phyloP scores from a whole-genome alignment of 2,329 filamentous ascomycete species.

The Colletotrichum sp. region DNA sequence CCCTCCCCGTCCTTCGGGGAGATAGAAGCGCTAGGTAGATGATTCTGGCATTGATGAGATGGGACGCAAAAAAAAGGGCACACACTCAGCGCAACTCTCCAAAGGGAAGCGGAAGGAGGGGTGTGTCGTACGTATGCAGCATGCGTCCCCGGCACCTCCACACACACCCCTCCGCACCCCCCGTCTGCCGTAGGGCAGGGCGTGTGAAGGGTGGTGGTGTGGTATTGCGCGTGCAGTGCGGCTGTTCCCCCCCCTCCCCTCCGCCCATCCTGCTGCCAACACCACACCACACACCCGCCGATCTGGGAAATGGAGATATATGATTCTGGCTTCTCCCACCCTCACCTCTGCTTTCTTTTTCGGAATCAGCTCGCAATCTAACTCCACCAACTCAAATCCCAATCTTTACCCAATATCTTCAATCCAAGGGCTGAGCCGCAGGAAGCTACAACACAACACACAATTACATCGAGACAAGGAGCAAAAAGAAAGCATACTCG shows the following conservation, averaged over 20 bases:
- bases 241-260: background rate
- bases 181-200: background rate
- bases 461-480: background rate
- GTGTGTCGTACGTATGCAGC: background rate
- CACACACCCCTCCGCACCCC: background rate
- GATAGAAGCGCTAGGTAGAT: background rate
- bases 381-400: background rate
- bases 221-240: background rate
- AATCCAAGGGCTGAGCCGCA: background rate
- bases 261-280: background rate
- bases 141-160: background rate
- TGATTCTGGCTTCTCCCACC: constrained; percentile 6
- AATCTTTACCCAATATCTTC: background rate
- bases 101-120: background rate
- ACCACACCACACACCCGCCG: background rate
- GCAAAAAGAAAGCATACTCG: background rate
- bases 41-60: background rate
- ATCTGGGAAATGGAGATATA: constrained; percentile 16
- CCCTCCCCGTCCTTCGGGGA: background rate
- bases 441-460: background rate
- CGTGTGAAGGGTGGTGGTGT: background rate
- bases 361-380: background rate
- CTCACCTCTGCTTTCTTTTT: background rate
- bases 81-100: too few species aligned
- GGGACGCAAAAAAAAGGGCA: background rate